These are phyloP conservation scores for Xylaria multiplex DNA, from an alignment of 2,329 filamentous ascomycete species.

Conservation along the genomic window DNA sequence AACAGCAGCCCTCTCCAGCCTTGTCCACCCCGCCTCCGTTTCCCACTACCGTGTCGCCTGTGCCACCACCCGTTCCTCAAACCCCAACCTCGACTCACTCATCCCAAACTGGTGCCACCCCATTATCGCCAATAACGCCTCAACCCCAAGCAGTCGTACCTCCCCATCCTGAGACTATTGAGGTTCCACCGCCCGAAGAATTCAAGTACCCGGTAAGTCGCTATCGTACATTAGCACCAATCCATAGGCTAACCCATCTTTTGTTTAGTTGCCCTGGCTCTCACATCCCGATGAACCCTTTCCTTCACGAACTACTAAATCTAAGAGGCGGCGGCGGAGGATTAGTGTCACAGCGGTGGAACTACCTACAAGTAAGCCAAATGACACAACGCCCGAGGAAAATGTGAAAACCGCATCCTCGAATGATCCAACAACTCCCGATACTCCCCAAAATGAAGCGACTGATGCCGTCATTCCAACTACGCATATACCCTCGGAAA, in stretches of 20 bases:
- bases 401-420: conserved; percentile 28
- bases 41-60: conserved; percentile 56
- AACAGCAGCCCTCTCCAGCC: conserved; percentile 59
- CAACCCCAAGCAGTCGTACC: conserved; percentile 50
- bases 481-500: neutral
- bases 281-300: conserved; percentile 63
- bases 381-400: conserved; percentile 40
- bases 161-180: conserved; percentile 40
- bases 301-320: conserved; percentile 55
- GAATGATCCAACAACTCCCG: conserved; percentile 41
- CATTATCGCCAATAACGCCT: conserved; percentile 60
- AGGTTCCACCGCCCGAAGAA: conserved; percentile 39
- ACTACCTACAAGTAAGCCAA: conserved; percentile 55
- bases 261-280: conserved; percentile 65
- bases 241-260: conserved; percentile 42
- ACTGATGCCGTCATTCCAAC: conserved; percentile 31
- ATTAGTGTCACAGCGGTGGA: conserved; percentile 54
- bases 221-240: neutral
- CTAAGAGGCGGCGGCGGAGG: conserved; percentile 55
- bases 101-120: conserved; percentile 51
- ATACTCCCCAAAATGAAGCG: conserved; percentile 35
- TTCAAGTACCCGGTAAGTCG: conserved; percentile 64
- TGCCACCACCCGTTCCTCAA: conserved; percentile 54
- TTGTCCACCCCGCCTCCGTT: conserved; percentile 63
- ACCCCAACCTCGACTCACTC: conserved; percentile 66